Evolutionary conservation across 2,329 filamentous ascomycete genomes (phyloP).

Genomic region (Colletotrichum chlorophyti): DNA sequence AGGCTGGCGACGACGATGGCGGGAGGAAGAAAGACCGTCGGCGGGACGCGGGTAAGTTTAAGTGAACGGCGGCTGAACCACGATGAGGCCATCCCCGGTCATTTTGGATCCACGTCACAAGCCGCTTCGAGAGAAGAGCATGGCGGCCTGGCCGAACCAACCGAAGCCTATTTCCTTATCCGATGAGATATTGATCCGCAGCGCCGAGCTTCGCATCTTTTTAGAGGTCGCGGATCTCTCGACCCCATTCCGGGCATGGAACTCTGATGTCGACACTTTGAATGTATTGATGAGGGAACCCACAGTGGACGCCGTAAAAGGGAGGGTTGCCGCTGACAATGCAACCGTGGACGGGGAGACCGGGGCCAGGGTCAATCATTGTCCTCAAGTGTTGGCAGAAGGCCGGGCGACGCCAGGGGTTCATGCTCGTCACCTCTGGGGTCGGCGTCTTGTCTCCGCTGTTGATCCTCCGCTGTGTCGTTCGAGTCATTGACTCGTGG

Average conservation of each 20-base stretch:
- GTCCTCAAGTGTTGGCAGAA: too few species aligned
- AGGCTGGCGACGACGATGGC: neutral
- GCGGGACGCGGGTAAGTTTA: too few species aligned
- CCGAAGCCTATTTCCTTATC: neutral
- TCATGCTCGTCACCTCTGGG: neutral
- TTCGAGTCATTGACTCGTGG: neutral
- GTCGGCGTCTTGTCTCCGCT: neutral
- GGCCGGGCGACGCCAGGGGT: neutral
- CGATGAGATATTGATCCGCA: neutral
- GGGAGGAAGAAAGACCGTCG: neutral
- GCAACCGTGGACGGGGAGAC: constrained; percentile 10
- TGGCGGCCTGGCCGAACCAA: neutral
- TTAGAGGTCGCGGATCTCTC: too few species aligned
- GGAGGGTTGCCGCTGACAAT: constrained; percentile 18
- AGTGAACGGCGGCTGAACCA: too few species aligned
- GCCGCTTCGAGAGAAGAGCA: too few species aligned
- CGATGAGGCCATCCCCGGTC: too few species aligned
- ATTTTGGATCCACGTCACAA: too few species aligned
- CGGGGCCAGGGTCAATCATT: constrained; percentile 10
- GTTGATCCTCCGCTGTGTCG: neutral
- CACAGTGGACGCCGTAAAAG: constrained; percentile 1
- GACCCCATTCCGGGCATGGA: too few species aligned
- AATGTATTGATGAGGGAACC: neutral
- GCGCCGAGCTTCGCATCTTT: too few species aligned
- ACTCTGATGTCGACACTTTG: too few species aligned